phyloP scores from a whole-genome alignment of 2,329 filamentous ascomycete genomes.

The Stagonosporopsis vannaccii region DNA sequence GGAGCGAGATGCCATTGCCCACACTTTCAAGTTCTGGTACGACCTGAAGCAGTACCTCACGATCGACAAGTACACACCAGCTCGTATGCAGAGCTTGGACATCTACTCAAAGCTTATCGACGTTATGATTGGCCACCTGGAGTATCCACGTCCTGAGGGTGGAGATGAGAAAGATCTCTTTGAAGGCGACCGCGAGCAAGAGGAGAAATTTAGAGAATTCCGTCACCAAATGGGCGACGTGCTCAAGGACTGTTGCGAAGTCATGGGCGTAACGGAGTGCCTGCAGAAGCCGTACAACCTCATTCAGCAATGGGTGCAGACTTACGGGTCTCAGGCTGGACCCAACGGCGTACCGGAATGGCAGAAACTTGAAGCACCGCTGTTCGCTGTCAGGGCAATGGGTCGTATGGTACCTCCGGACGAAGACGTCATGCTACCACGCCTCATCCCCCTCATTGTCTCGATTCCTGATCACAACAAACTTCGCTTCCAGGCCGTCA shows the following conservation, averaged over 20 bases:
- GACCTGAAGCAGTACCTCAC: conserved; percentile 97
- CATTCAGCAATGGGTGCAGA: conserved; percentile 87
- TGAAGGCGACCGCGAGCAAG: conserved; percentile 91
- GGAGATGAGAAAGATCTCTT: conserved; percentile 84
- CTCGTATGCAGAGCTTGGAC: conserved; percentile 77
- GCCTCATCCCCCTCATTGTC: conserved; percentile 91
- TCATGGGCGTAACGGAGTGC: conserved; percentile 92
- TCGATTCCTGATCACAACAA: conserved; percentile 97
- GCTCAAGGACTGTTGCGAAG: conserved; percentile 94
- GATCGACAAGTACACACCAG: conserved; percentile 85
- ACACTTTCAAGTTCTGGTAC: conserved; percentile 98
- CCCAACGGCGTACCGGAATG: conserved; percentile 84
- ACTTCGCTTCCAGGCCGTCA: conserved; percentile 96
- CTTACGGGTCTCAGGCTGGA: conserved; percentile 78
- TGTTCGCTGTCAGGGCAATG: conserved; percentile 96
- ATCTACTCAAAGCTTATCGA: conserved; percentile 91
- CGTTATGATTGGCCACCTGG: conserved; percentile 87
- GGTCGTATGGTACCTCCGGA: conserved; percentile 93
- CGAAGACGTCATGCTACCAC: conserved; percentile 84
- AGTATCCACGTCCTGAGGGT: conserved; percentile 80
- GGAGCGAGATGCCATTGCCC: conserved; percentile 88
- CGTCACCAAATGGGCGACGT: conserved; percentile 97
- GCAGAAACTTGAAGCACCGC: conserved; percentile 93
- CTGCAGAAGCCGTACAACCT: conserved; percentile 85
- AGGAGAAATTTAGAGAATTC: conserved; percentile 97